These are phyloP conservation scores for Corylus americana DNA, from an alignment of 306 rosid species.

Conservation along the genomic window DNA sequence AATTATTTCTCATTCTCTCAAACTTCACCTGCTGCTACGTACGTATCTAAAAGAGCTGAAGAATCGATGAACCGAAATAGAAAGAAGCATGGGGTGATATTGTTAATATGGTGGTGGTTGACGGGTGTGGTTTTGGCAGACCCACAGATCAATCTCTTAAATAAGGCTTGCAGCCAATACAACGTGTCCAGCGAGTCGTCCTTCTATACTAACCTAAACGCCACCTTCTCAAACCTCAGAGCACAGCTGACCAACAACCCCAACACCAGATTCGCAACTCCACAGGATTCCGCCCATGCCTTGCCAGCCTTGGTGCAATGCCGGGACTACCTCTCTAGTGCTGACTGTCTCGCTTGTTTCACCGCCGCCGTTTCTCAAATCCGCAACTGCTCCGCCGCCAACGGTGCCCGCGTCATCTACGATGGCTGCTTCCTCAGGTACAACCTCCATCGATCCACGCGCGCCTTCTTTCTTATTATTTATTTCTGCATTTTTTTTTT, in stretches of 20 bases:
- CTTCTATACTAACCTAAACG: slow-evolving; percentile 51
- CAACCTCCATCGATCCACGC: no score
- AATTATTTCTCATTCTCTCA: no score
- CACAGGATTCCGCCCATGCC: slow-evolving; percentile 32
- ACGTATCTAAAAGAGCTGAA: not conserved
- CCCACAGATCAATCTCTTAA: slow-evolving; percentile 47
- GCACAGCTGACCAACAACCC: slow-evolving; percentile 24
- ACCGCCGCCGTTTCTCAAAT: slow-evolving; percentile 40
- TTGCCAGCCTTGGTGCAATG: slow-evolving; percentile 63
- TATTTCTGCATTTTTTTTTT: no score
- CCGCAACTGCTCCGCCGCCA: slow-evolving; percentile 65
- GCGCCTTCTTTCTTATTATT: no score
- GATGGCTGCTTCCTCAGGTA: no score
- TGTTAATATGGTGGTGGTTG: slow-evolving; percentile 9
- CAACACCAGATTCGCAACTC: slow-evolving; percentile 44
- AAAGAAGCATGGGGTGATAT: not conserved
- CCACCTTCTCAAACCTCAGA: slow-evolving; percentile 40
- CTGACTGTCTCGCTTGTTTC: slow-evolving; percentile 56
- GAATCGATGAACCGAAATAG: not conserved
- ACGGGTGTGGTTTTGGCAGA: slow-evolving; percentile 25
- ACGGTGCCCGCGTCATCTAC: slow-evolving; percentile 16
- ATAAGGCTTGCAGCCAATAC: slow-evolving; percentile 66
- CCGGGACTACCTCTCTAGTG: slow-evolving; percentile 53
- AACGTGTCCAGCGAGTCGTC: slow-evolving; percentile 42
- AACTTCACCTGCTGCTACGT: no score